These are phyloP conservation scores for Allium cepa DNA, from an alignment of 106 monocot genomes.

Conservation along the genomic window DNA sequence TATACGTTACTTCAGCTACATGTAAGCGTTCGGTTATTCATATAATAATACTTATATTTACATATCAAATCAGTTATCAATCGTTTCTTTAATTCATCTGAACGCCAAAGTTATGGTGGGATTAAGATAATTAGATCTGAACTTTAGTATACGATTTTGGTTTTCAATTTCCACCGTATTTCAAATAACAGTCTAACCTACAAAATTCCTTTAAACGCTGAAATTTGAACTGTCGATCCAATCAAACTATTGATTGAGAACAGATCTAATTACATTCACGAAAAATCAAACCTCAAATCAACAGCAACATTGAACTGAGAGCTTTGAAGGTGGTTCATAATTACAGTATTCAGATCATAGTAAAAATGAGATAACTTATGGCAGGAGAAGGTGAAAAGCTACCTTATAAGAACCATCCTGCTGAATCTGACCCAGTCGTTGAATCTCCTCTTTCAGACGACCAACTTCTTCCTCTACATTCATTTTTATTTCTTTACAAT, in stretches of 20 bases:
- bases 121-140: too few species aligned
- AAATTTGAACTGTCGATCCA: neutral
- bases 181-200: neutral
- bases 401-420: slow-evolving; percentile 56
- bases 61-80: too few species aligned
- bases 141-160: too few species aligned
- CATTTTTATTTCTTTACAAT: slow-evolving; percentile 12
- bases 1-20: too few species aligned
- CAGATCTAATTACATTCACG: neutral
- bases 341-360: neutral
- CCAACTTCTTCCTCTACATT: slow-evolving; percentile 68
- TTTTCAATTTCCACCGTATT: too few species aligned
- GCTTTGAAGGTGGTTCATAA: neutral
- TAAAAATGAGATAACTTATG: neutral
- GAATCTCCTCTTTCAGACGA: slow-evolving; percentile 60
- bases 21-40: too few species aligned
- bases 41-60: too few species aligned
- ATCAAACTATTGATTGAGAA: neutral
- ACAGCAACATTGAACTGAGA: neutral
- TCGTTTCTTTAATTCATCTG: too few species aligned
- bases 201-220: neutral
- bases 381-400: neutral
- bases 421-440: slow-evolving; percentile 42
- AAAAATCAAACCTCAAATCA: neutral
- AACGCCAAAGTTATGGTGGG: too few species aligned